Percentiles rank a stretch among this genome's conserved stretches.
Evolutionary conservation across 2,329 filamentous ascomycete species (phyloP).

Genomic region (Calonectria multiphialidica): DNA sequence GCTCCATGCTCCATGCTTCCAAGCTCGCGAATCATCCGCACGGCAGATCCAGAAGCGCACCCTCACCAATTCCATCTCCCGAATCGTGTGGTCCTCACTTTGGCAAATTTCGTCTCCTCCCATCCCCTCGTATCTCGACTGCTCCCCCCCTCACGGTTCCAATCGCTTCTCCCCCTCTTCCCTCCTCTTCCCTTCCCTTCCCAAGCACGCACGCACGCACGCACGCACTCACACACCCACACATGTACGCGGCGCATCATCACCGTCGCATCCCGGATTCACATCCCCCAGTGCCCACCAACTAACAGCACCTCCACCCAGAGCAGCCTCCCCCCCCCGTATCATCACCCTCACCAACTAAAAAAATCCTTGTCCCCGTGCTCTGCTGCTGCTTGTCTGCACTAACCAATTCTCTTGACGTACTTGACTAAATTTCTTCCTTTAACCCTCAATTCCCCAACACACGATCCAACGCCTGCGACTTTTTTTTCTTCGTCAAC

Average conservation of each 20-base stretch:
- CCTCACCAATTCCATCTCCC: slow-evolving; percentile 2
- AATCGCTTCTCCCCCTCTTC: slow-evolving; percentile 4
- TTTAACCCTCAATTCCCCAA: slow-evolving; percentile 8
- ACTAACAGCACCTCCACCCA: slow-evolving; percentile 20
- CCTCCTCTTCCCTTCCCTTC: neutral
- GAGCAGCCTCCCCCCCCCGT: slow-evolving; percentile 9
- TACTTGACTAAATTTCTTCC: slow-evolving; percentile 7
- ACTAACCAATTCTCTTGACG: slow-evolving; percentile 21
- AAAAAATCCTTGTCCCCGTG: slow-evolving; percentile 17
- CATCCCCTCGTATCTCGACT: neutral
- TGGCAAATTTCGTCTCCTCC: slow-evolving; percentile 3
- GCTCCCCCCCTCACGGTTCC: neutral
- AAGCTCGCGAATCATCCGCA: slow-evolving; percentile 8
- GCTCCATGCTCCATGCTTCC: slow-evolving; percentile 1
- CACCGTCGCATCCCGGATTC: slow-evolving; percentile 25
- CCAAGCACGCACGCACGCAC: neutral
- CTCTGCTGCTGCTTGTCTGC: slow-evolving; percentile 1
- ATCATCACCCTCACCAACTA: slow-evolving; percentile 21
- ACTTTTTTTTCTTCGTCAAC: slow-evolving; percentile 36
- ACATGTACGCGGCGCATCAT: slow-evolving; percentile 22
- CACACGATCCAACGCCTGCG: slow-evolving; percentile 22
- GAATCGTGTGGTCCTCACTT: slow-evolving; percentile 10
- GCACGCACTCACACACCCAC: neutral
- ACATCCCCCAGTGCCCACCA: slow-evolving; percentile 17
- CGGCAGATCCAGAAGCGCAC: slow-evolving; percentile 8